A percentile compares a stretch with the other conserved stretches of the same genome.
Evolutionary conservation across 2,329 filamentous ascomycete genomes (phyloP).

Genomic region (Phyllosticta citribraziliensis): DNA sequence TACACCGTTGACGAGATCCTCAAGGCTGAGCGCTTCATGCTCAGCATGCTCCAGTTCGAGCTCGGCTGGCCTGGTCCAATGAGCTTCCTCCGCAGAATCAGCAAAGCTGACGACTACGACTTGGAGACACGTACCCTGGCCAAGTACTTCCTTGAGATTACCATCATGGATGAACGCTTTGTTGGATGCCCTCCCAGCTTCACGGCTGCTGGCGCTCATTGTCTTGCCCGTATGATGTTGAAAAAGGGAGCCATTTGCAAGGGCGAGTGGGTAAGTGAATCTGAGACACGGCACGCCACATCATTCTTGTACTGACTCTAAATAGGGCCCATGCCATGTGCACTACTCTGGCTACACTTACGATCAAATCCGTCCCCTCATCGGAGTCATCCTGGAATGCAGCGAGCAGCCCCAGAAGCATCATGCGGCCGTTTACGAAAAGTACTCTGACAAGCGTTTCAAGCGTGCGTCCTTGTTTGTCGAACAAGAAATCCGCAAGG

Average conservation of each 20-base stretch:
- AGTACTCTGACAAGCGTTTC: slow-evolving; percentile 81
- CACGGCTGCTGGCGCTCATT: slow-evolving; percentile 83
- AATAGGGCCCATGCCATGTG: slow-evolving; percentile 67
- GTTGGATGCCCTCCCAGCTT: slow-evolving; percentile 87
- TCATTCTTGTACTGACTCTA: slow-evolving; percentile 25
- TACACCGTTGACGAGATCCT: slow-evolving; percentile 87
- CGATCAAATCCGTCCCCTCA: slow-evolving; percentile 66
- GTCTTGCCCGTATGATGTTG: slow-evolving; percentile 77
- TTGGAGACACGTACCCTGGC: slow-evolving; percentile 88
- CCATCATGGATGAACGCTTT: slow-evolving; percentile 96
- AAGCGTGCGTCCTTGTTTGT: slow-evolving; percentile 77
- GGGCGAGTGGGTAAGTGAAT: slow-evolving; percentile 72
- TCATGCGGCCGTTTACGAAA: slow-evolving; percentile 80
- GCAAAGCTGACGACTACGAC: slow-evolving; percentile 97
- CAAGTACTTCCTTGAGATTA: slow-evolving; percentile 96
- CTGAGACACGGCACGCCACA: neutral
- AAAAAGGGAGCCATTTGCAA: slow-evolving; percentile 46
- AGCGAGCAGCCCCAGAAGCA: slow-evolving; percentile 73
- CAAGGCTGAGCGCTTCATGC: slow-evolving; percentile 96
- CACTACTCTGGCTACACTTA: slow-evolving; percentile 93
- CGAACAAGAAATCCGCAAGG: slow-evolving; percentile 58
- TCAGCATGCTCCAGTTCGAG: slow-evolving; percentile 91
- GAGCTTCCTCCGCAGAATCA: slow-evolving; percentile 94
- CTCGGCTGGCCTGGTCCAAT: slow-evolving; percentile 97
- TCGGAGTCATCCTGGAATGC: slow-evolving; percentile 75